phyloP scores from a whole-genome alignment of 75 land plant genomes.

The Azolla pinnata region DNA sequence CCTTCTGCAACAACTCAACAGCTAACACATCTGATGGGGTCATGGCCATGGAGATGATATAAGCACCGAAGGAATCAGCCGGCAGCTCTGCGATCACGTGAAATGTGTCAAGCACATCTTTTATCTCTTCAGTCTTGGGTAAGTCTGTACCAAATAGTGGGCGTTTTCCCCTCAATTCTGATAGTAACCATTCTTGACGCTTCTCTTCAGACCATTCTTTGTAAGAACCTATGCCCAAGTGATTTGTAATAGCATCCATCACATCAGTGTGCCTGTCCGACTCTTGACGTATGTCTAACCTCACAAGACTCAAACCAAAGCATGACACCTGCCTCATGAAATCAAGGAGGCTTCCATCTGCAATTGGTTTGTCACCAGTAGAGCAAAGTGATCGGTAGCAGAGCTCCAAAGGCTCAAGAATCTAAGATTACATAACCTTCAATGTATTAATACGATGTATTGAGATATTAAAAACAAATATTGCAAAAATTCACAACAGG shows the following conservation, averaged over 20 bases:
- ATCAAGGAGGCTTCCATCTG: constrained; percentile 93
- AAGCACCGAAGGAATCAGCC: constrained; percentile 79
- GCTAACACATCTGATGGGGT: constrained; percentile 88
- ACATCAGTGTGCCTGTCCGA: constrained; percentile 91
- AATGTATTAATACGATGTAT: not conserved
- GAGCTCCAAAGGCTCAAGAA: constrained; percentile 82
- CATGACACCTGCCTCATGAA: constrained; percentile 93
- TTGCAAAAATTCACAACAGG: too few relatives aligned
- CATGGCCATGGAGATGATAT: constrained; percentile 95
- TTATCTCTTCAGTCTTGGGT: constrained; percentile 72
- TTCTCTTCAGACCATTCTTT: constrained; percentile 73
- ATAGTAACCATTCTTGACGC: constrained; percentile 66
- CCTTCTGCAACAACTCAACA: constrained; percentile 84
- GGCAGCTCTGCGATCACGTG: constrained; percentile 76
- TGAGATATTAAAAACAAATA: too few relatives aligned
- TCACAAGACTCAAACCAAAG: constrained; percentile 78
- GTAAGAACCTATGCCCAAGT: constrained; percentile 77
- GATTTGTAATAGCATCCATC: constrained; percentile 71
- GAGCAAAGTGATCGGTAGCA: constrained; percentile 78
- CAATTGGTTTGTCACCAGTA: constrained; percentile 73
- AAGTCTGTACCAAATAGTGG: constrained; percentile 81
- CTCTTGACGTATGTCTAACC: constrained; percentile 86
- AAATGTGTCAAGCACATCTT: constrained; percentile 76
- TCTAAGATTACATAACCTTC: constrained; percentile 18
- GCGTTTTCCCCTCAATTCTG: constrained; percentile 77